Conservation (phyloP, 2,329 filamentous ascomycete genomes). For the Dactylellina haptotyla region DNA sequence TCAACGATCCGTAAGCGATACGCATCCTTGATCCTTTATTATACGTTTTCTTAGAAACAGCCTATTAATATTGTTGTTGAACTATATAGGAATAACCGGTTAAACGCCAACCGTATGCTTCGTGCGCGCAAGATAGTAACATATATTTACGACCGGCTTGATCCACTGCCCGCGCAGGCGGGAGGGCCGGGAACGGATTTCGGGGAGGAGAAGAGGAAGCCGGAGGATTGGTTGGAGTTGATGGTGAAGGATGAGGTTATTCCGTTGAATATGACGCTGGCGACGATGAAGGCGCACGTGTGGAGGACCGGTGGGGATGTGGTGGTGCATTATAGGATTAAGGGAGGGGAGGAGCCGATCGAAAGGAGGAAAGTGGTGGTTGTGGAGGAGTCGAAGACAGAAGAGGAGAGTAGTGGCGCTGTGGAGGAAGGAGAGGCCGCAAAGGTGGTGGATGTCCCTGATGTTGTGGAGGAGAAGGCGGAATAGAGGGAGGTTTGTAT, state of each 20-base stretch:
- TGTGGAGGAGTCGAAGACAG: background rate
- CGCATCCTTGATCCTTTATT: no score
- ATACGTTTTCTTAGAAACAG: no score
- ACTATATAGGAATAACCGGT: slow-evolving; percentile 75
- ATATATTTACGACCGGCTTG: slow-evolving; percentile 92
- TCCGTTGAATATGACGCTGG: slow-evolving; percentile 86
- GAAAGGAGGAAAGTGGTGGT: slow-evolving; percentile 24
- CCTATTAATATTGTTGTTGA: slow-evolving; percentile 4
- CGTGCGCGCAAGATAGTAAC: slow-evolving; percentile 91
- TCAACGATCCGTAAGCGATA: slow-evolving; percentile 33
- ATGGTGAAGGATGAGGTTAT: slow-evolving; percentile 91
- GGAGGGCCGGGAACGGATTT: slow-evolving; percentile 43
- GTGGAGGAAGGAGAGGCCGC: background rate
- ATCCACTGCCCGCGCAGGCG: slow-evolving; percentile 63
- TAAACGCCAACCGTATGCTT: slow-evolving; percentile 97
- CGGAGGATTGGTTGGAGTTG: slow-evolving; percentile 93
- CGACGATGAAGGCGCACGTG: slow-evolving; percentile 87
- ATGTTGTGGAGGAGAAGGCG: slow-evolving; percentile 22
- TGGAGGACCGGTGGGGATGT: slow-evolving; percentile 98
- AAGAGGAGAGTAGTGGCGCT: background rate
- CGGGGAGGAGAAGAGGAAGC: slow-evolving; percentile 67
- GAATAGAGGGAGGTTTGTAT: slow-evolving; percentile 4
- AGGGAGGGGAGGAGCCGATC: slow-evolving; percentile 76
- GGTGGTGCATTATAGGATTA: slow-evolving; percentile 87
- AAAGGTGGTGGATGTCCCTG: slow-evolving; percentile 25